These are phyloP conservation scores for Mycena capillaripes DNA, from an alignment of 768 basidiomycete genomes.

Conservation along the genomic window DNA sequence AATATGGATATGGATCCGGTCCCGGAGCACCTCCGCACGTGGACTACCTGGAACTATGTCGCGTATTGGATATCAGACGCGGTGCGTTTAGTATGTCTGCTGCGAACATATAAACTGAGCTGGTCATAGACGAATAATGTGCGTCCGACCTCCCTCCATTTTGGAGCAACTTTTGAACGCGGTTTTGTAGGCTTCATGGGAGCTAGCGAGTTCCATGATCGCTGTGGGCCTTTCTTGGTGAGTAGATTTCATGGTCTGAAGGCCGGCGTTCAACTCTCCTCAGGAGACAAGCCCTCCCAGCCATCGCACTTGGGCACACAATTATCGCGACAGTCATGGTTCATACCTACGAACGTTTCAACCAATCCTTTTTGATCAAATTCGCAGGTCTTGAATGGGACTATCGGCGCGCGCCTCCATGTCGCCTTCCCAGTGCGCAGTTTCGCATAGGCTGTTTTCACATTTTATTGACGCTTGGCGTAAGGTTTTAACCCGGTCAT, in stretches of 20 bases:
- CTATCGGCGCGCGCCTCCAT: slow-evolving; percentile 82
- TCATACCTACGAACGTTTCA: background rate
- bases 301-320: slow-evolving; percentile 79
- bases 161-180: slow-evolving; percentile 38
- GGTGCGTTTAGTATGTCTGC: slow-evolving; percentile 40
- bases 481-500: slow-evolving; percentile 84
- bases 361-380: slow-evolving; percentile 32
- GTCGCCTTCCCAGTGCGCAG: slow-evolving; percentile 69
- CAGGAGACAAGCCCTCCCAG: slow-evolving; percentile 76
- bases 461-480: background rate
- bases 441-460: background rate
- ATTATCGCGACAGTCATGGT: slow-evolving; percentile 68
- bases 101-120: background rate
- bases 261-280: background rate
- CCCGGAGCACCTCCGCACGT: slow-evolving; percentile 70
- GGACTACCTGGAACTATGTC: slow-evolving; percentile 77
- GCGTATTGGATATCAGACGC: slow-evolving; percentile 74
- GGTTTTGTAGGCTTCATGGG: slow-evolving; percentile 60
- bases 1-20: slow-evolving; percentile 88
- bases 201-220: slow-evolving; percentile 81
- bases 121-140: slow-evolving; percentile 23
- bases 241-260: slow-evolving; percentile 3
- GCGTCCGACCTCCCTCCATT: background rate
- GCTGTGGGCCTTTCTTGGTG: slow-evolving; percentile 82
- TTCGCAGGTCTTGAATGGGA: slow-evolving; percentile 84